phyloP scores from a whole-genome alignment of 768 basidiomycete species.

The Lactarius indigo region DNA sequence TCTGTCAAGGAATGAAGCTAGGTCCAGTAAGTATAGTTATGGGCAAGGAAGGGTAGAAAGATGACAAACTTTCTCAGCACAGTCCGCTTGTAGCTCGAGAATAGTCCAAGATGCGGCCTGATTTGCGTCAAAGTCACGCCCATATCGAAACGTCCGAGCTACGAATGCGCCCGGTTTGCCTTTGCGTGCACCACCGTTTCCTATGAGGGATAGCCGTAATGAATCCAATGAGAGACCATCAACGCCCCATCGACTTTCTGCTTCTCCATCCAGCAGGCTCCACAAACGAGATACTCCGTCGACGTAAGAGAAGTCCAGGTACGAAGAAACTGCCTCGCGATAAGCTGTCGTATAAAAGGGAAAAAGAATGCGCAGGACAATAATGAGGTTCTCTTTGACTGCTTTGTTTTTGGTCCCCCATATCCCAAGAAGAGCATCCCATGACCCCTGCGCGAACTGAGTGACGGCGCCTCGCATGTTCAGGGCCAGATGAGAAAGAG shows the following conservation, averaged over 20 bases:
- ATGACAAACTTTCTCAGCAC: constrained; percentile 55
- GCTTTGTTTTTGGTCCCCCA: constrained; percentile 78
- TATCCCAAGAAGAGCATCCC: constrained; percentile 61
- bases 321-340: constrained; percentile 20
- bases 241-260: constrained; percentile 59
- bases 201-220: constrained; percentile 51
- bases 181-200: constrained; percentile 21
- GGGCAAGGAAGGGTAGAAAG: constrained; percentile 4
- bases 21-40: constrained; percentile 7
- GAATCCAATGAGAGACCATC: constrained; percentile 62
- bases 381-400: constrained; percentile 75
- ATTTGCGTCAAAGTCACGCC: constrained; percentile 61
- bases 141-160: constrained; percentile 65
- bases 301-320: constrained; percentile 39
- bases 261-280: constrained; percentile 57
- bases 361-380: constrained; percentile 67
- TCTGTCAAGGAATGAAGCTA: constrained; percentile 68
- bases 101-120: constrained; percentile 80
- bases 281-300: constrained; percentile 52
- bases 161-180: constrained; percentile 45
- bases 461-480: constrained; percentile 63
- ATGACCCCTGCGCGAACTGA: constrained; percentile 56
- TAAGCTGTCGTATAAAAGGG: constrained; percentile 55
- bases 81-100: constrained; percentile 78
- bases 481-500: constrained; percentile 72